Evolutionary conservation across 352 stramenopile genomes (phyloP), one percentile per base, ranked within the genome.

Genomic region (Phytophthora chlamydospora): DNA sequence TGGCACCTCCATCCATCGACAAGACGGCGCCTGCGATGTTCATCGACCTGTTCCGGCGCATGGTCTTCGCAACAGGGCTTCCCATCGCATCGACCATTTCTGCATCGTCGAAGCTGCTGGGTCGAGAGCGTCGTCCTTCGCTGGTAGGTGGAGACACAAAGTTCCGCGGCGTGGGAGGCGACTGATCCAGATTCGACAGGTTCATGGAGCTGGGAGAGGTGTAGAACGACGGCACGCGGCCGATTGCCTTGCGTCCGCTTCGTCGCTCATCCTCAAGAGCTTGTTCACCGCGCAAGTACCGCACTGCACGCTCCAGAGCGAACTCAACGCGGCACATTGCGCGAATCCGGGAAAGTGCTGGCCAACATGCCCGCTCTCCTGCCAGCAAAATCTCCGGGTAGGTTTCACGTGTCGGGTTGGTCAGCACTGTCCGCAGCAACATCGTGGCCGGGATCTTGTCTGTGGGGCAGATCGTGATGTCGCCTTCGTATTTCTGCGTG

Each of bases 271-370:
- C 87, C 53, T 92, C 83, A 3, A 94, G 68, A 10, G 85, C 83
- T 77, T 93, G 84, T 36, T 95, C 86, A 38, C 86, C 86, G 35
- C 85, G 74, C 55, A 95, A 64, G 48, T 92, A 93, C 17, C 87
- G 72, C 36, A 94, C 85, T 19, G 88, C 85, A 24, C 83, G 78
- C 78, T 99, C 97, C 3, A 99, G 84, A 13, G 93, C 97, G 70
- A 98, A 93, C 69, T 99, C 97, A 40, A 99, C 93, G 41, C 94
- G 92, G 62, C 96, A 98, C 83, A 99, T 98, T 42, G 85, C 97
- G 45, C 95, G 95, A 58, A 99, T 98, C 32, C 93, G 91, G 38
- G 97, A 80, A 53, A 99, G 90, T 49, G 95, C 84, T n/a, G 90
- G 90, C 91, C 91, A 98, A 47, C 82, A 96, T 14, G 91, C 93